A percentile compares a stretch with the other conserved stretches of the same genome.
phyloP scores from a whole-genome alignment of 2,329 filamentous ascomycete genomes.

The Colletotrichum noveboracense region DNA sequence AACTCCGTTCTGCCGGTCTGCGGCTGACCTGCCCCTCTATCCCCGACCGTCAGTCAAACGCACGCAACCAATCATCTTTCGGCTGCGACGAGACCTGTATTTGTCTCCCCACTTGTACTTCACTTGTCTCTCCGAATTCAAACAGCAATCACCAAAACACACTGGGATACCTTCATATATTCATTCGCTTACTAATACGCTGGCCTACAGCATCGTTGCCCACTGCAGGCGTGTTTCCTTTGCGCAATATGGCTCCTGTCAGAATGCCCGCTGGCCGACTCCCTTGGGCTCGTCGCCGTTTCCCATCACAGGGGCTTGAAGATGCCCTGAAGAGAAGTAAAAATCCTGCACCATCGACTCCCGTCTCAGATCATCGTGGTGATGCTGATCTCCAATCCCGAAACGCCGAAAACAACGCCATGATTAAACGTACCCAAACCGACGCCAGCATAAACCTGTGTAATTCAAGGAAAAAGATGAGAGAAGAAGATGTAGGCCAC shows the following conservation, averaged over 20 bases:
- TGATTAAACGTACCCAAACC: background rate
- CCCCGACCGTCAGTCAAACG: background rate
- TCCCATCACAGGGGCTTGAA: background rate
- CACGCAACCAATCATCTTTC: background rate
- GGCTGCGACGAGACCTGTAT: background rate
- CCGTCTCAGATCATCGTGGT: background rate
- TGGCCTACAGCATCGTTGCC: background rate
- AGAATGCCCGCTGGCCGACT: background rate
- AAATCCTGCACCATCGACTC: background rate
- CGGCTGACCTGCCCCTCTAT: background rate
- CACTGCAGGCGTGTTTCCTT: background rate
- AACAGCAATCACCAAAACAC: background rate
- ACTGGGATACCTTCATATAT: slow-evolving; percentile 4
- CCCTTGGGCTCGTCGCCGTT: background rate
- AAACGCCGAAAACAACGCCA: slow-evolving; percentile 7
- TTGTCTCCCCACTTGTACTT: background rate
- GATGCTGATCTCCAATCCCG: background rate
- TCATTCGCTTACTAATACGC: slow-evolving; percentile 1
- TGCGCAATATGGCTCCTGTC: background rate
- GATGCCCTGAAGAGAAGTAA: background rate
- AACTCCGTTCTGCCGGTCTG: background rate
- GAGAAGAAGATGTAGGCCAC: background rate
- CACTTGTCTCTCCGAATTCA: background rate
- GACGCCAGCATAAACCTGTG: background rate
- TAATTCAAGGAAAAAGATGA: background rate